Evolutionary conservation across 805 yeast genomes (phyloP).

Genomic region (Starmerella apicola): DNA sequence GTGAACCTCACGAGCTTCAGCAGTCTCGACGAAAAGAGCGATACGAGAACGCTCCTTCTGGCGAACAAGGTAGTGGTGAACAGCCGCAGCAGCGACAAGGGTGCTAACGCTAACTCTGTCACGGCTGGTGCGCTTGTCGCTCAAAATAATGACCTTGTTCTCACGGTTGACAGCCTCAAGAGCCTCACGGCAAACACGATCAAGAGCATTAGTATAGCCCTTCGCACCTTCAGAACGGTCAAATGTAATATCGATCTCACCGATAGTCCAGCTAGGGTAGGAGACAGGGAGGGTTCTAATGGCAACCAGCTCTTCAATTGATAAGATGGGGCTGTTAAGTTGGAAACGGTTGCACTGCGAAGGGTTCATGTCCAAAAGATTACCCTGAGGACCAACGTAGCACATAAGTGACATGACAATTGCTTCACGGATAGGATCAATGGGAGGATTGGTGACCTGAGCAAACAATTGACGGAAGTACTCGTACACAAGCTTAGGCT

Average conservation of each 20-base stretch:
- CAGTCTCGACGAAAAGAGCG: conserved; percentile 83
- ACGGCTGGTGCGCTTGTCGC: conserved; percentile 53
- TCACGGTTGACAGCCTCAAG: conserved; percentile 68
- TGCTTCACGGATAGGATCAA: conserved; percentile 93
- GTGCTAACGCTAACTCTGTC: conserved; percentile 73
- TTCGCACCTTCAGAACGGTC: conserved; percentile 67
- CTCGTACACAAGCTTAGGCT: conserved; percentile 81
- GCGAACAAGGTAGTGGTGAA: conserved; percentile 90
- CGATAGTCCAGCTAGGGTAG: conserved; percentile 77
- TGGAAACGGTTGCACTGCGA: conserved; percentile 81
- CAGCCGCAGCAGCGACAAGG: conserved; percentile 88
- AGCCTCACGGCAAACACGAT: conserved; percentile 77
- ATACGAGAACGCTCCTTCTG: conserved; percentile 94
- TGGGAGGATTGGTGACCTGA: conserved; percentile 97
- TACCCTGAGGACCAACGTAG: conserved; percentile 97
- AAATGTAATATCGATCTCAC: conserved; percentile 79
- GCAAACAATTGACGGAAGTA: conserved; percentile 95
- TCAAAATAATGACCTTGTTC: conserved; percentile 60
- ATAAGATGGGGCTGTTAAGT: conserved; percentile 70
- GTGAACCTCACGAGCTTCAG: conserved; percentile 95
- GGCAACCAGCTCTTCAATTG: conserved; percentile 62
- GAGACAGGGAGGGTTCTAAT: conserved; percentile 57
- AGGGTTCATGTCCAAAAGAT: conserved; percentile 82
- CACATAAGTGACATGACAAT: conserved; percentile 97
- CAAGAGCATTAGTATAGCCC: conserved; percentile 77